Evolutionary conservation across 2,329 filamentous ascomycete species (phyloP).

Genomic region (Talaromyces amestolkiae): DNA sequence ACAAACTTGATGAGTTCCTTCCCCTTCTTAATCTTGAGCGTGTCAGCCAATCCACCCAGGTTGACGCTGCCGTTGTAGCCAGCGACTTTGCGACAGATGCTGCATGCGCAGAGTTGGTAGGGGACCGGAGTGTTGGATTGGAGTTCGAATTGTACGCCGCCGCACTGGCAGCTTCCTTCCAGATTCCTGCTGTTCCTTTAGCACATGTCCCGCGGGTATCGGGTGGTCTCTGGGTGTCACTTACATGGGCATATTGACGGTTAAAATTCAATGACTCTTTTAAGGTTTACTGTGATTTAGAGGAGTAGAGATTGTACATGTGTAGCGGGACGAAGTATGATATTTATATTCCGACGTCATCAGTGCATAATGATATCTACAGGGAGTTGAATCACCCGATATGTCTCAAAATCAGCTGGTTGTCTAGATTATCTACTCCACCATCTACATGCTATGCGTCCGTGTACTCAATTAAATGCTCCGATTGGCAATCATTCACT

Average conservation of each 20-base stretch:
- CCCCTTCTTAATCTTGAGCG: constrained; percentile 43
- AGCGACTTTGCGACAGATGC: constrained; percentile 50
- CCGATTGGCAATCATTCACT: not conserved
- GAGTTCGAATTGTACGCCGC: constrained; percentile 47
- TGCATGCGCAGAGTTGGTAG: constrained; percentile 50
- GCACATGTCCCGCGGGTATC: not conserved
- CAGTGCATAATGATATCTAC: not conserved
- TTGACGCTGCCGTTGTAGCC: constrained; percentile 49
- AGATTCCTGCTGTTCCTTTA: constrained; percentile 38
- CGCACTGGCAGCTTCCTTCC: constrained; percentile 51
- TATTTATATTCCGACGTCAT: constrained; percentile 14
- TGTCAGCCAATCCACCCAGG: constrained; percentile 45
- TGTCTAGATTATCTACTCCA: too few relatives aligned
- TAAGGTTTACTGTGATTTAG: not conserved
- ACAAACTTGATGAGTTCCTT: constrained; percentile 46
- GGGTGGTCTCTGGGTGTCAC: constrained; percentile 3
- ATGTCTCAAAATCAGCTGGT: not conserved
- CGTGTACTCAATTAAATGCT: not conserved
- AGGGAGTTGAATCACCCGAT: too few relatives aligned
- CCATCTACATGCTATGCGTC: not conserved
- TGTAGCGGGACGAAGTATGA: not conserved
- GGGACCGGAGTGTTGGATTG: constrained; percentile 49
- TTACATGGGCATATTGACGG: constrained; percentile 28
- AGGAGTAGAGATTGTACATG: not conserved
- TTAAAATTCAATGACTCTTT: not conserved